Evolutionary conservation across 257 asterid species (phyloP).

Genomic region (Sherardia arvensis): DNA sequence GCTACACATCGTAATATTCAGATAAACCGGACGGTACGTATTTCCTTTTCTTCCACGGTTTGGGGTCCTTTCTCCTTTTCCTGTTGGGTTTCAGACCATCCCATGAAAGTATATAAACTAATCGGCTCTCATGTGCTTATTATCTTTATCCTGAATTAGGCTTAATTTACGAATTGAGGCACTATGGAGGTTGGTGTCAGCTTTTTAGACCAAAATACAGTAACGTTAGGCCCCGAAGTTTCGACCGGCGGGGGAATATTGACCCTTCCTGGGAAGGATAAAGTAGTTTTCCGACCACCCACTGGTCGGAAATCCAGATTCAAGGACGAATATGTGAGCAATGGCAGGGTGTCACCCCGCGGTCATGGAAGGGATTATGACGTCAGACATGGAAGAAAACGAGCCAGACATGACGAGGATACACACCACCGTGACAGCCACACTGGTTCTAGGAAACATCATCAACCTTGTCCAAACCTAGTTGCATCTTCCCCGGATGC

Average conservation of each 20-base stretch:
- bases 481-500: constrained; percentile 94
- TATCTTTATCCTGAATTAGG: neutral
- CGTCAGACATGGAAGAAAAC: constrained; percentile 51
- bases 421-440: constrained; percentile 59
- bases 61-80: neutral
- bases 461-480: constrained; percentile 69
- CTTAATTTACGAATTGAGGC: neutral
- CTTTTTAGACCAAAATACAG: constrained; percentile 29
- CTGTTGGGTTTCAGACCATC: neutral
- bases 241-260: constrained; percentile 54
- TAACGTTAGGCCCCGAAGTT: constrained; percentile 56
- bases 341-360: constrained; percentile 36
- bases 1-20: no score
- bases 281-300: constrained; percentile 45
- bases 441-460: constrained; percentile 37
- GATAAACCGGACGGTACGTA: no score
- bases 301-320: constrained; percentile 54
- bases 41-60: neutral
- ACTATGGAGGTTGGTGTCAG: constrained; percentile 14
- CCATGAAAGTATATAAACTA: neutral
- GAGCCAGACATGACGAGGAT: constrained; percentile 68
- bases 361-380: constrained; percentile 39
- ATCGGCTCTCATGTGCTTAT: neutral
- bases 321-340: constrained; percentile 40
- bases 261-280: constrained; percentile 50